Evolutionary conservation across 768 basidiomycete species (phyloP).

Genomic region (Trametes elegans): DNA sequence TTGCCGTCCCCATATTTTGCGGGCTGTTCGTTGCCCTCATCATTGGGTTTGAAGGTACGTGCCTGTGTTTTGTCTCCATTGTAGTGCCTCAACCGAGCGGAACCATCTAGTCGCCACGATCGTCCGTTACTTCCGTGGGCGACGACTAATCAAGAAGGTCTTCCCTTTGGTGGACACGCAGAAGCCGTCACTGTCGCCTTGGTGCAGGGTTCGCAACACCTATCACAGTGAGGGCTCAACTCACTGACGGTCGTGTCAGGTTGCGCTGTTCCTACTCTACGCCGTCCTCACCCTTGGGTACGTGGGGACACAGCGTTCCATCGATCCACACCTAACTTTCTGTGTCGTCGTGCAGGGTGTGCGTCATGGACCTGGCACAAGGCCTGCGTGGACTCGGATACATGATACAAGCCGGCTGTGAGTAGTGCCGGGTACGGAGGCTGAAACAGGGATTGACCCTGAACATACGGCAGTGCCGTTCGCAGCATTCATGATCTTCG

Average conservation of each 20-base stretch:
- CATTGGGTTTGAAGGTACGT: slow-evolving; percentile 45
- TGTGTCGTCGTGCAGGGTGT: slow-evolving; percentile 6
- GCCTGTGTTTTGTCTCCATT: neutral
- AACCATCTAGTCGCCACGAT: slow-evolving; percentile 39
- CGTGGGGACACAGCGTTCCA: neutral
- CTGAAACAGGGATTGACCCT: slow-evolving; percentile 1
- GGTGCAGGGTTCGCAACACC: slow-evolving; percentile 28
- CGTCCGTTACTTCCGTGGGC: slow-evolving; percentile 41
- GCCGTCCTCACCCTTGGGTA: slow-evolving; percentile 44
- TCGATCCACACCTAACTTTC: neutral
- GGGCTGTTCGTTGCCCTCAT: slow-evolving; percentile 38
- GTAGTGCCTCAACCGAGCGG: neutral
- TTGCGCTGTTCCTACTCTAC: slow-evolving; percentile 42
- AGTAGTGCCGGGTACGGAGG: slow-evolving; percentile 15
- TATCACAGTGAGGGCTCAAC: too few species aligned
- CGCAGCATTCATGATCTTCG: slow-evolving; percentile 47
- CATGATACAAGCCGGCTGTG: slow-evolving; percentile 51
- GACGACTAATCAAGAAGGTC: slow-evolving; percentile 26
- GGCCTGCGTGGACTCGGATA: slow-evolving; percentile 34
- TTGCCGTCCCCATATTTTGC: slow-evolving; percentile 45
- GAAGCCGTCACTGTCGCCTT: slow-evolving; percentile 21
- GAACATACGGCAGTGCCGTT: slow-evolving; percentile 48
- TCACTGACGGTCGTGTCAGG: slow-evolving; percentile 10
- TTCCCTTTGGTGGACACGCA: slow-evolving; percentile 19
- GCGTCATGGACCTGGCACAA: slow-evolving; percentile 16